Evolutionary conservation across 352 stramenopile species (phyloP), one percentile per base, ranked within the genome.

Genomic region (Pythium sp.): DNA sequence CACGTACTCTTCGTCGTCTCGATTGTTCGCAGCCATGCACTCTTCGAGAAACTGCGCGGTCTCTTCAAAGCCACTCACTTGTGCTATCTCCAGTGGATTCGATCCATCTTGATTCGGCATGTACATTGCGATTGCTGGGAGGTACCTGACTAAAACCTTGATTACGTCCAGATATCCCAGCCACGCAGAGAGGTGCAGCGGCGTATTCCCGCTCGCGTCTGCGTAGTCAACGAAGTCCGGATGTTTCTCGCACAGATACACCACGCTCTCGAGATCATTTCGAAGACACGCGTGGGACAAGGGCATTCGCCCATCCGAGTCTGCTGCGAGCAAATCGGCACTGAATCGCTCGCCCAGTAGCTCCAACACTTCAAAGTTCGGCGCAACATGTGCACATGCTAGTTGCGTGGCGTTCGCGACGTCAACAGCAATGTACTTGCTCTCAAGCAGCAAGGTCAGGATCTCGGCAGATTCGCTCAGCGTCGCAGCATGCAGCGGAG

Each of bases 201-300:
- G 81, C 30, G 83, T 92, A 47, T 92, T 88, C n/a, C 85, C 85
- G 32, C 75, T 70, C 3, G 72, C 63, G 54, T 93, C 85, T 2
- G 81, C 79, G 56, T 91, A 93, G 66, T 91, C 83, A 12, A 84
- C 79, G 66, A 93, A 91, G 30, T 91, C 83, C 0, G 80, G 79
- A 41, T 86, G 72, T 22, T 80, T 73, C 1, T 53, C 60, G 53
- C 78, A 88, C 38, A 93, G 67, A 62, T 81, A 87, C 38, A 68
- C 61, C 34, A 91, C 80, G 64, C 83, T 89, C 1, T 68, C 76
- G 1, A 77, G 49, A 46, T 92, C 83, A 9, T 77, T 73, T 0
- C 79, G 72, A 15, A 91, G 67, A 62, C 81, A 90, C 11, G 82
- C 85, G 55, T 91, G 90, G 2, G 79, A 67, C 14, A 93, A 62